Base-by-base conservation (phyloP, 2,329 filamentous ascomycete species). In the Ophiognomonia clavigignenti-juglandacearum region DNA sequence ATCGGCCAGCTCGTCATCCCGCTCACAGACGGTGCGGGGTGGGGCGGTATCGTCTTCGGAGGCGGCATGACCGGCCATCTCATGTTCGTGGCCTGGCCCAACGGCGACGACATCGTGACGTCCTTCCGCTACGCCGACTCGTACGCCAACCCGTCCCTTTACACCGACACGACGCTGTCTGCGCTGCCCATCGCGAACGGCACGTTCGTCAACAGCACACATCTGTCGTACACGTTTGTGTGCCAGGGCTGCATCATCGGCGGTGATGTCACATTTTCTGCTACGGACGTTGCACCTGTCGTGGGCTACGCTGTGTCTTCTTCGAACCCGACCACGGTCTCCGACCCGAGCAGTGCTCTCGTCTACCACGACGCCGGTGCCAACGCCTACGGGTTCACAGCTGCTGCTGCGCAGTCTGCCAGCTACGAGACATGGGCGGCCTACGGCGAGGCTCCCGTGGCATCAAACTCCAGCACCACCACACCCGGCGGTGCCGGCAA, bases 1-100 rank as follows among this genome's bases (percentile, higher is more conserved):
- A 76, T 81, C 48, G 73, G 71, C 6, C 73, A 79, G 55, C 65
- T 82, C 34, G 69, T 77, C 2, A 60, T 59, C 1, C 68, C 68
- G 1, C 53, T 65, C 18, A 61, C 35, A 22, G 9, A 54, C 14
- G 66, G 70, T 43, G 66, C 64, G 11, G 72, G 74, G 52, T 80
- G 72, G 70, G 70, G 66, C 43, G 74, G 71, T 48, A 63, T 75
- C 16, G 66, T 61, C 35, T 57, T 75, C 11, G 69, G 66, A 10
- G 64, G 65, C 13, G 49, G 54, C 11, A 76, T 76, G 73, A 53
- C 63, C 24, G 63, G 63, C 44, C 66, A 67, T 38, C 61, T 75
- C 4, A 59, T 75, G 35, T 54, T 75, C 3, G 61, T 67, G 2
- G 66, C 67, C 10, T 75, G 71, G 70, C 65, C 68, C 6, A 68